Evolutionary conservation across 225 moss, liverwort and hornwort genomes (phyloP), one percentile per base, ranked within the genome.

Genomic region (Bryum argenteum): DNA sequence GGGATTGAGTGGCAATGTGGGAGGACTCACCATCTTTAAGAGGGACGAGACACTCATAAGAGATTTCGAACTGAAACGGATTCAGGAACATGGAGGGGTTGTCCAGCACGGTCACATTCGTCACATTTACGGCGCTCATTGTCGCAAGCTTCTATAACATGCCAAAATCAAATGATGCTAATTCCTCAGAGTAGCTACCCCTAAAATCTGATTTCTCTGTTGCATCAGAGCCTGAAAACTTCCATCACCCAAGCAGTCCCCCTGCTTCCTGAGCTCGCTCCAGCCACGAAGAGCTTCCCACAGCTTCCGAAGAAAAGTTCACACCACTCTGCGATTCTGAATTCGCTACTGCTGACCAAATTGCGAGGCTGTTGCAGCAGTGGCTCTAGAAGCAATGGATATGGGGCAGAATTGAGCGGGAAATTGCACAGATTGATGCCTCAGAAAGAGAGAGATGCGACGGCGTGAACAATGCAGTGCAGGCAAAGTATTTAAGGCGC

Each of bases 121-220:
- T 97, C 28, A 94, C 97, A 23, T 97, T 97, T 0, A 97, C 91
- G 8, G 94, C 94, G 77, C 85, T 92, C 97, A 97, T 94, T 54
- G 75, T 75, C 54, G 53, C 0, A 9, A 11, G 21, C 67, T 33
- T n/a, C 54, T 53, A 54, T 13, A 26, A 28, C 65, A 44, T 48
- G 16, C 48, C 48, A 15, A 16, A 15, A 6, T 17, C 16, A 7
- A 17, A 48, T n/a, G n/a, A 17, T 1, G 17, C 17, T 5, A 16
- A 17, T 16, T 6, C 48, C 7, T 6, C 48, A 47, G 16, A n/a
- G 12, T 16, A 13, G 15, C 13, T 6, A 6, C 17, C 48, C 48
- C 16, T 17, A 17, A 17, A 17, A 15, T 17, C 6, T n/a, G n/a
- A n/a, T n/a, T 17, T 8, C 2, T 26, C 12, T 1, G 2, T 24